Percentiles rank a stretch among this genome's conserved stretches.
phyloP scores from a whole-genome alignment of 352 stramenopile genomes.

The Phytophthora sojae region DNA sequence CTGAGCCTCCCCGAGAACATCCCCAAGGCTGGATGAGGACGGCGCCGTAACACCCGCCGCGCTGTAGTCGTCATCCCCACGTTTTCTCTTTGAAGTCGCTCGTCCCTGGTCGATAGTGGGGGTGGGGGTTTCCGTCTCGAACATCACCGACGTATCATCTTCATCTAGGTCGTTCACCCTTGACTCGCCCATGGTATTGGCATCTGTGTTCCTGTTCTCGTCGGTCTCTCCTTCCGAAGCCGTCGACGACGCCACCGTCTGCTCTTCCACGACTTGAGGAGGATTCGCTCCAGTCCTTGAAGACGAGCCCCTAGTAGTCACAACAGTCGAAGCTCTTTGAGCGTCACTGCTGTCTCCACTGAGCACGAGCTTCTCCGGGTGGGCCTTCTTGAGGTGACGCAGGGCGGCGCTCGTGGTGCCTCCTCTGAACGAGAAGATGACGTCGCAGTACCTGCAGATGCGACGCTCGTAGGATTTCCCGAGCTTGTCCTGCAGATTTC shows the following conservation, averaged over 20 bases:
- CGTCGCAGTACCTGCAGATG: conserved; percentile 53
- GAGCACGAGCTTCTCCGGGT: conserved; percentile 28
- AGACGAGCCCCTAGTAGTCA: not conserved
- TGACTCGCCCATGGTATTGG: not conserved
- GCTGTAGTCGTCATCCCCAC: conserved; percentile 4
- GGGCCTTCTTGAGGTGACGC: conserved; percentile 55
- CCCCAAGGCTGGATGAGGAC: not conserved
- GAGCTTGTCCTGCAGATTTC: conserved; percentile 28
- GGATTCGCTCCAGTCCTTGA: not conserved
- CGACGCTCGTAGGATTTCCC: conserved; percentile 51
- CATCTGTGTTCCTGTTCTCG: not conserved
- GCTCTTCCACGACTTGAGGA: not conserved
- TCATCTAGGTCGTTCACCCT: not conserved
- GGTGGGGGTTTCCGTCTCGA: not conserved
- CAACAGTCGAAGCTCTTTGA: not conserved
- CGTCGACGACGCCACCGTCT: not conserved
- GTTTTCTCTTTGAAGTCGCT: conserved; percentile 32
- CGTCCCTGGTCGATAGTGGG: not conserved
- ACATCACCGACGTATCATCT: not conserved
- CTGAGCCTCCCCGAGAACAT: not conserved
- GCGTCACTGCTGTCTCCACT: not conserved
- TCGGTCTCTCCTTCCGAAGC: not conserved
- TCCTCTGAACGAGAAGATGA: conserved; percentile 60
- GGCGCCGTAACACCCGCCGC: not conserved
- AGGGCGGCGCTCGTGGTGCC: conserved; percentile 61